Evolutionary conservation across 2,329 filamentous ascomycete genomes (phyloP), one percentile per base, ranked within the genome.

Genomic region (Biscogniauxia mediterranea): DNA sequence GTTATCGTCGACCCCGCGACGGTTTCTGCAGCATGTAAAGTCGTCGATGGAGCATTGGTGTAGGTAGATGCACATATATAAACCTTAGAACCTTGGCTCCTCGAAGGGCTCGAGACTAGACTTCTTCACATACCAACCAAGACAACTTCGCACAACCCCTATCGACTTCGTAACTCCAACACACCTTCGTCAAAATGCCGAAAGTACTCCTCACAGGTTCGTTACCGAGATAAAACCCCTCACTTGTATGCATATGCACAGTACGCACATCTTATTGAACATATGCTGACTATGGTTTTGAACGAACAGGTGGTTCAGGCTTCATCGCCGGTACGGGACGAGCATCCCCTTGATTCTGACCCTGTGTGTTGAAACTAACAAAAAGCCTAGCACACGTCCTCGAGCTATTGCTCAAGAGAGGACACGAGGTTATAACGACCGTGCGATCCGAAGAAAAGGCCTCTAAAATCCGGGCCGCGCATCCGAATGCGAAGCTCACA

Each of bases 401-500:
- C 51, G 79, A 85, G 56, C 78, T 82, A 63, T 82, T 86, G 25
- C 77, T 86, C 55, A 70, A 78, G 65, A 73, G 77, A 63, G 80
- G 80, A 59, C 78, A 85, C 72, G 74, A 76, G 21, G 82, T 86
- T 53, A 76, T 85, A 62, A 85, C 83, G 46, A 86, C 84, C 0
- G 83, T 86, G 57, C 81, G 84, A 53, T 80, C 78, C 53, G 78
- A 85, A 64, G 77, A 79, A 54, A 86, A 86, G 70, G 83, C 83
- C 19, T 66, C 77, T 52, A 79, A 78, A 66, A 82, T 87, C 63
- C 79, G 79, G 54, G 75, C 77, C 56, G 80, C 82, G 9, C 78
- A 85, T 70, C 76, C 80, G 1, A 72, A 74, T 20, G 77, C 79
- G 15, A 76, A 78, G 32, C 80, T 87, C 19, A 69, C 75, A 32